Evolutionary conservation across 306 rosid genomes (phyloP).

Genomic region (Acacia melanoxylon): DNA sequence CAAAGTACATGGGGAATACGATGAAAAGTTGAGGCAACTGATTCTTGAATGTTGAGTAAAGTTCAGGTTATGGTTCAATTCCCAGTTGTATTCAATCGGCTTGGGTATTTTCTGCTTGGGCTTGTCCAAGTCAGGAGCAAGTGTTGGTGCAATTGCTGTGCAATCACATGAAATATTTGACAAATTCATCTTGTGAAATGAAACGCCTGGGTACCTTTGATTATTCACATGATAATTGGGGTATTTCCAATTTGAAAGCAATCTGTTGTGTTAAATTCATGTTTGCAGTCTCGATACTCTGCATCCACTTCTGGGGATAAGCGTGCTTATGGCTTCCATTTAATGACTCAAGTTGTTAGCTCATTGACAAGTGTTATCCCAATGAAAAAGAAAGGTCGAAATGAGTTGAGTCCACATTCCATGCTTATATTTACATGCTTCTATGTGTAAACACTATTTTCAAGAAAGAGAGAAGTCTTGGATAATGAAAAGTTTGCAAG

Average conservation of each 20-base stretch:
- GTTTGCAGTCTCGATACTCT: not conserved
- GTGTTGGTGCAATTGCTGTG: not conserved
- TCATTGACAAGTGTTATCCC: not conserved
- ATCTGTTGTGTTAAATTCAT: not conserved
- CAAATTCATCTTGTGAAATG: not conserved
- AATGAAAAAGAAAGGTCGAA: not conserved
- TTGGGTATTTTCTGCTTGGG: not conserved
- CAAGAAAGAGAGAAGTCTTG: too few species aligned
- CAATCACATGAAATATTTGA: not conserved
- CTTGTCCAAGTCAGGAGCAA: conserved; percentile 12
- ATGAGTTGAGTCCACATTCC: too few species aligned
- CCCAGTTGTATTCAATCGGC: not conserved
- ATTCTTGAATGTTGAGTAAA: not conserved
- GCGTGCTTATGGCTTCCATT: not conserved
- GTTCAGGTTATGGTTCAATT: not conserved
- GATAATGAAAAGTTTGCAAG: too few species aligned
- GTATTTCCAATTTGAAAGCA: not conserved
- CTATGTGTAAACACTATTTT: too few species aligned
- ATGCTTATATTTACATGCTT: too few species aligned
- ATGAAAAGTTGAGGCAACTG: not conserved
- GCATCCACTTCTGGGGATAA: not conserved
- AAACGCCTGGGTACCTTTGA: not conserved
- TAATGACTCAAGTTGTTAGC: not conserved
- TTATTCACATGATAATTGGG: not conserved
- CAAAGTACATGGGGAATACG: conserved; percentile 2